Evolutionary conservation across 2,329 filamentous ascomycete genomes (phyloP), one percentile per base, ranked within the genome.

Genomic region (Colletotrichum eremochloae): DNA sequence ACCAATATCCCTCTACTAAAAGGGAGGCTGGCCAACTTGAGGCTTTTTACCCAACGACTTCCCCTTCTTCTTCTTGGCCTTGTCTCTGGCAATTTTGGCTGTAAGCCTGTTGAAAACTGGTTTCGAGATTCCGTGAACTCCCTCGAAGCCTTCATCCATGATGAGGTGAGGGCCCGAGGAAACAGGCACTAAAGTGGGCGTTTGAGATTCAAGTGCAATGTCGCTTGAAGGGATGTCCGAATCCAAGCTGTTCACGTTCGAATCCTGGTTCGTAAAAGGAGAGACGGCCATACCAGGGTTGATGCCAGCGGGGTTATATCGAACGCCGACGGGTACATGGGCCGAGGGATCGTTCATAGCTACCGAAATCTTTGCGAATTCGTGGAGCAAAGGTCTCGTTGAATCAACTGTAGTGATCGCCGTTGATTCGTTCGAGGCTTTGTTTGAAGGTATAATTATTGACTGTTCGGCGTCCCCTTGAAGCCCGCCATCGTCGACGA

Each of bases 401-500:
- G 55, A 48, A 1, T 12, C n/a, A 18, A 33, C 24, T 3, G 44
- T 50, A n/a, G 3, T 38, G 60, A 7, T 12, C 5, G 46, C 7
- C 7, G n/a, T 9, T 12, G 40, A 40, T 15, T 12, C 8, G 9
- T 38, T 11, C 6, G 24, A 9, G 5, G 15, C 9, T 3, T 44
- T 11, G 6, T 70, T 53, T 6, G 74, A n/a, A 0, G 68, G 68
- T 31, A 70, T 68, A n/a, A 72, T 40, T 77, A 77, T n/a, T 76
- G 77, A 8, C 53, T 70, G 14, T 75, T 76, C 63, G 77, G 50
- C 58, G 57, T 70, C 55, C 61, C 70, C 70, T 2, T 60, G n/a
- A 15, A 72, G 14, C 14, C 70, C 70, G 14, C 70, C 70, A 18
- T 72, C 70, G 20, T 72, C 70, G 55, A 72, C 60, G 55, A 72